Evolutionary conservation across 140 eudicot species (phyloP).

Genomic region (Erigeron philadelphicus): DNA sequence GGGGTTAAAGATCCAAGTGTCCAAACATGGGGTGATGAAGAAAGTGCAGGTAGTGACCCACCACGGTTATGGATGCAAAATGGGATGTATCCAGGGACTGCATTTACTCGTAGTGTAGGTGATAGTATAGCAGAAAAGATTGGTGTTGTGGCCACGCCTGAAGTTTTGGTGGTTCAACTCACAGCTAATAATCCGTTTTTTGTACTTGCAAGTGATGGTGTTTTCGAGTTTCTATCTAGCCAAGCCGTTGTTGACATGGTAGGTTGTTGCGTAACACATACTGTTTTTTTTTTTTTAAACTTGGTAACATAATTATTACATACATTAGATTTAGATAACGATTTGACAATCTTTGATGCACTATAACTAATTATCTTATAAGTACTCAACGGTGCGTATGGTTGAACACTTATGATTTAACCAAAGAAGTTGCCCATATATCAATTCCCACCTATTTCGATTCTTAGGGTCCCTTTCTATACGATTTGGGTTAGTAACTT

Average conservation of each 20-base stretch:
- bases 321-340: neutral
- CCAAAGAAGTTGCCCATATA: too few species aligned
- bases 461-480: too few species aligned
- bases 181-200: constrained; percentile 62
- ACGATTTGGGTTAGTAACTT: too few species aligned
- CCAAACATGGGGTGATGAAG: constrained; percentile 97
- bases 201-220: constrained; percentile 95
- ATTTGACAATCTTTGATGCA: neutral
- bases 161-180: constrained; percentile 58
- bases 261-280: constrained; percentile 16
- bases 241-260: constrained; percentile 96
- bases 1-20: constrained; percentile 84
- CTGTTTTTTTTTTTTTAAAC: neutral
- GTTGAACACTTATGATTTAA: too few species aligned
- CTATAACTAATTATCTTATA: neutral
- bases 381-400: too few species aligned
- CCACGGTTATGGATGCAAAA: constrained; percentile 91
- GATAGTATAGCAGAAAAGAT: constrained; percentile 89
- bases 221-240: constrained; percentile 90
- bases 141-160: constrained; percentile 92
- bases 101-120: constrained; percentile 95
- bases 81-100: constrained; percentile 96
- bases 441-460: too few species aligned
- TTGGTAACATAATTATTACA: neutral
- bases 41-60: constrained; percentile 85